Percentiles rank a stretch among this genome's conserved stretches.
These are phyloP conservation scores for Fomitopsis schrenkii DNA, from an alignment of 1,284 basidiomycete species.

Conservation along the genomic window DNA sequence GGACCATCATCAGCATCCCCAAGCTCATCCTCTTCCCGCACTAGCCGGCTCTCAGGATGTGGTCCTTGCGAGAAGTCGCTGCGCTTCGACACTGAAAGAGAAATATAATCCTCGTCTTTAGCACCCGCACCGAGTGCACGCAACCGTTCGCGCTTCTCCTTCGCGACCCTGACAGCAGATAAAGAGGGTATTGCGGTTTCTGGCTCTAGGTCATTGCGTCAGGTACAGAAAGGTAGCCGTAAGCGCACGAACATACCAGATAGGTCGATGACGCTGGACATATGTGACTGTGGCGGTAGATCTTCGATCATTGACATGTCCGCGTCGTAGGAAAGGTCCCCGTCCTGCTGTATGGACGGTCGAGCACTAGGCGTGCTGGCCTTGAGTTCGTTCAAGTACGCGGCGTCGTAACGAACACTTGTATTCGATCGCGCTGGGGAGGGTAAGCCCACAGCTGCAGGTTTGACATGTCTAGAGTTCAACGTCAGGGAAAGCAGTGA, in stretches of 20 bases:
- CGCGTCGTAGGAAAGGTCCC: conserved; percentile 37
- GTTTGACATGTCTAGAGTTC: conserved; percentile 28
- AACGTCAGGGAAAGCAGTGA: background rate
- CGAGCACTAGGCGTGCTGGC: conserved; percentile 70
- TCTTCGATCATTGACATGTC: conserved; percentile 53
- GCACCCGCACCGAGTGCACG: conserved; percentile 36
- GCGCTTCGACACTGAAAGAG: conserved; percentile 65
- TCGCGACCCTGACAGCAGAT: conserved; percentile 74
- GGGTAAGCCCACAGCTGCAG: conserved; percentile 42
- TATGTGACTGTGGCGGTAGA: conserved; percentile 25
- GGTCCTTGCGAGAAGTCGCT: conserved; percentile 59
- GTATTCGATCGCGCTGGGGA: conserved; percentile 42
- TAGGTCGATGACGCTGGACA: conserved; percentile 27
- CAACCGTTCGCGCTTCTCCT: conserved; percentile 70
- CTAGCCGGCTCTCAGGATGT: conserved; percentile 85
- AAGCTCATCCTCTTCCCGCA: conserved; percentile 86
- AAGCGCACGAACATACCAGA: conserved; percentile 32
- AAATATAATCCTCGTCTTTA: conserved; percentile 74
- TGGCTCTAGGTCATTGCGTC: conserved; percentile 10
- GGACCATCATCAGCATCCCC: conserved; percentile 91
- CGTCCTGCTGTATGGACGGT: conserved; percentile 32
- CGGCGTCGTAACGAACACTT: conserved; percentile 66
- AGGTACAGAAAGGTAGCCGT: conserved; percentile 9
- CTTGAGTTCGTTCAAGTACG: conserved; percentile 80
- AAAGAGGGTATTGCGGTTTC: conserved; percentile 67